A percentile compares a stretch with the other conserved stretches of the same genome.
These are phyloP conservation scores for Saitozyma podzolica DNA, from an alignment of 768 basidiomycete species.

Conservation along the genomic window DNA sequence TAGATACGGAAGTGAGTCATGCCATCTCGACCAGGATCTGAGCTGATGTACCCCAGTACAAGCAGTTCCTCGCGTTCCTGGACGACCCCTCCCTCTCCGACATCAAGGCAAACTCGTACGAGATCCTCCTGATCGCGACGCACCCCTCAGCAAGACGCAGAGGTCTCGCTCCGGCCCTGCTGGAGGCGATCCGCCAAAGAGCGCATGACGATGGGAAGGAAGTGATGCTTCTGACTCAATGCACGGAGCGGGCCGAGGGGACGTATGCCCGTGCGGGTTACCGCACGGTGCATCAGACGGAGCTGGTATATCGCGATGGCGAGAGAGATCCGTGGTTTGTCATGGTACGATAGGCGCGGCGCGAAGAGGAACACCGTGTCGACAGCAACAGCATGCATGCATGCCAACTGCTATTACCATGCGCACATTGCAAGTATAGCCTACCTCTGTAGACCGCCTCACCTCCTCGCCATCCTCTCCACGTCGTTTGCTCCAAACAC, in stretches of 20 bases:
- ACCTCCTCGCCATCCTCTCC: conserved; percentile 41
- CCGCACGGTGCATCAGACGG: not conserved
- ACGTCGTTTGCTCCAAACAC: conserved; percentile 45
- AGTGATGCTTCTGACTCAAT: not conserved
- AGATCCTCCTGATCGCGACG: too few species aligned
- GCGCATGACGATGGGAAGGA: not conserved
- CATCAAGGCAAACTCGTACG: too few species aligned
- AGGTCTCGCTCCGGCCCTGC: too few species aligned
- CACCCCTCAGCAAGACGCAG: too few species aligned
- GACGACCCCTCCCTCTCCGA: too few species aligned
- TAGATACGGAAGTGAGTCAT: too few species aligned
- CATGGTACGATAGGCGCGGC: not conserved
- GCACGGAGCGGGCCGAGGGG: not conserved
- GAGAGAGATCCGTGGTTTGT: not conserved
- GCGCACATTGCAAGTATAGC: not conserved
- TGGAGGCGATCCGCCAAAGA: too few species aligned
- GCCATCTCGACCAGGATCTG: too few species aligned
- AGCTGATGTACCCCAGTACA: too few species aligned
- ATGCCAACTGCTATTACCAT: not conserved
- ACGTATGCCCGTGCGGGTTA: not conserved
- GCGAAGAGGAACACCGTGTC: not conserved
- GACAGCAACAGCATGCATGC: not conserved
- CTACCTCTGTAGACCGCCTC: not conserved
- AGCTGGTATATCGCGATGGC: not conserved
- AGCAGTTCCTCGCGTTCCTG: too few species aligned